Evolutionary conservation across 2,329 filamentous ascomycete species (phyloP).

Genomic region (Fusarium fujikuroi): DNA sequence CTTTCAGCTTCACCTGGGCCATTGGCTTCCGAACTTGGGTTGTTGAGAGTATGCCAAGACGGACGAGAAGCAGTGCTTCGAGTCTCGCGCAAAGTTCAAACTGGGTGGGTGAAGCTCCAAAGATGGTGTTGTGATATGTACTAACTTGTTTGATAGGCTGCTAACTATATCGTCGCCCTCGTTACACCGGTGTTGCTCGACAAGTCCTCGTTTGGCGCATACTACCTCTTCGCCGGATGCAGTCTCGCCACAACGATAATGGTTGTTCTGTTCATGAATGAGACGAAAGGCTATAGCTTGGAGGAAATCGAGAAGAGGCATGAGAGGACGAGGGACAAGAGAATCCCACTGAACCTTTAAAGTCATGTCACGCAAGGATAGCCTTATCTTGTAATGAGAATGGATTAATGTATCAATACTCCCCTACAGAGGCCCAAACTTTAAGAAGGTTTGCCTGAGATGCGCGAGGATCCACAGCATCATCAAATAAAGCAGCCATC

Average conservation of each 20-base stretch:
- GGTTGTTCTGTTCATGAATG: constrained; percentile 54
- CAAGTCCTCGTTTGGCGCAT: constrained; percentile 54
- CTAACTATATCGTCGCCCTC: constrained; percentile 59
- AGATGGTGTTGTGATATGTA: rapidly evolving
- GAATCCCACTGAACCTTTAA: background rate
- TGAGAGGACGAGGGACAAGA: background rate
- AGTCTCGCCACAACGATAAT: constrained; percentile 51
- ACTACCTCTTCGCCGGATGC: constrained; percentile 58
- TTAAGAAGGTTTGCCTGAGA: background rate
- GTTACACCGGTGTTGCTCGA: constrained; percentile 55
- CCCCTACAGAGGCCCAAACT: background rate
- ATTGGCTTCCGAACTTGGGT: constrained; percentile 64
- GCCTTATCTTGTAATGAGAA: background rate
- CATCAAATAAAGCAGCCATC: background rate
- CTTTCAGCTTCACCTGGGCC: constrained; percentile 62
- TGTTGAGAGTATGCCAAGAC: constrained; percentile 65
- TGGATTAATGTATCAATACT: background rate
- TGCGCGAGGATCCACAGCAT: background rate
- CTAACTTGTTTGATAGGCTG: constrained; percentile 40
- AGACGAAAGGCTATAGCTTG: constrained; percentile 55
- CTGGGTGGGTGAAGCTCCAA: constrained; percentile 50
- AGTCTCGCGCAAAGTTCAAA: constrained; percentile 64
- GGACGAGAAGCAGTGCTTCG: constrained; percentile 64
- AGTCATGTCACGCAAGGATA: background rate
- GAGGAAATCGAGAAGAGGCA: constrained; percentile 51